phyloP scores from a whole-genome alignment of 1,284 basidiomycete species.

The Apiotrichum siamense region DNA sequence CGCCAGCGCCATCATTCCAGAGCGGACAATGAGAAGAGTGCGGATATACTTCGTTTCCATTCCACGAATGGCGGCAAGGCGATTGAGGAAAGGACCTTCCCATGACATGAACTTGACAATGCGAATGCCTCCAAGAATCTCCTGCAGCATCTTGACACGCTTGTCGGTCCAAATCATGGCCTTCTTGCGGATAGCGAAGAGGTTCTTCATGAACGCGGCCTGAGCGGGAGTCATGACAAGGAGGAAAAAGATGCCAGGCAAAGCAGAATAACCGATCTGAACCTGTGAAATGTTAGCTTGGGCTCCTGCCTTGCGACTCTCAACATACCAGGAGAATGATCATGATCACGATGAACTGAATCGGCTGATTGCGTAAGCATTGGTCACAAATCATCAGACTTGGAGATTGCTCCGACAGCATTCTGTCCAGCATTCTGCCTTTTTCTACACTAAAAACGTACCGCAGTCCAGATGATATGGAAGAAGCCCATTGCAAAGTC shows the following conservation, averaged over 20 bases:
- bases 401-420: too few relatives aligned
- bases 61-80: slow-evolving; percentile 63
- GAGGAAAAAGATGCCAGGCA: slow-evolving; percentile 59
- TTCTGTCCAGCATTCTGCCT: too few relatives aligned
- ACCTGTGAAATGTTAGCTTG: too few relatives aligned
- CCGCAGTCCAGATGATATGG: slow-evolving; percentile 59
- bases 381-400: too few relatives aligned
- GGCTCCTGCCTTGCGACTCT: too few relatives aligned
- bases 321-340: slow-evolving; percentile 45
- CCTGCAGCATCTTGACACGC: slow-evolving; percentile 52
- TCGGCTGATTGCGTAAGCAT: too few relatives aligned
- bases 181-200: slow-evolving; percentile 66
- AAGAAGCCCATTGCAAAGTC: slow-evolving; percentile 84
- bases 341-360: slow-evolving; percentile 47
- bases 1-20: slow-evolving; percentile 49
- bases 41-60: slow-evolving; percentile 76
- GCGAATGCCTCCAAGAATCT: slow-evolving; percentile 73
- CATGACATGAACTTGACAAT: slow-evolving; percentile 70
- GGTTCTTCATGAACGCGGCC: slow-evolving; percentile 63
- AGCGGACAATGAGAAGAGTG: slow-evolving; percentile 56
- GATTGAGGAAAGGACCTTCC: slow-evolving; percentile 58
- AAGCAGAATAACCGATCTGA: slow-evolving; percentile 51
- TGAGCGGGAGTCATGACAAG: slow-evolving; percentile 62
- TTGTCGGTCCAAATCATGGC: slow-evolving; percentile 79
- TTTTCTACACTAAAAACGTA: too few relatives aligned